phyloP scores from a whole-genome alignment of 1,139 yeast genomes.

The Suhomyces ambrosiae region DNA sequence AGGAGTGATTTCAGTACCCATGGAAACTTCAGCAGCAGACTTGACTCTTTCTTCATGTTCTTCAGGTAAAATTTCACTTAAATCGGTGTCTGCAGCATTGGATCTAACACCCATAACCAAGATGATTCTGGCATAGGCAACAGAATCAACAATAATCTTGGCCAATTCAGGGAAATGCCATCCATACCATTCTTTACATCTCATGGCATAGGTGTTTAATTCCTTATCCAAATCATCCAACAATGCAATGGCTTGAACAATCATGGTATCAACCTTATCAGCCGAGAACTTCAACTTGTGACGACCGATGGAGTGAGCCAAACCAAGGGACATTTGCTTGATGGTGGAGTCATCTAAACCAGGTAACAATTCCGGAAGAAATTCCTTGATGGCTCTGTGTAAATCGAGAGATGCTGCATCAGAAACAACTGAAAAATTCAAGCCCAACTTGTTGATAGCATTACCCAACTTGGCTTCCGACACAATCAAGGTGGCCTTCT shows the following conservation, averaged over 20 bases:
- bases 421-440: slow-evolving; percentile 84
- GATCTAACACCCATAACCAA: slow-evolving; percentile 94
- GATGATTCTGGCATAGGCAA: slow-evolving; percentile 90
- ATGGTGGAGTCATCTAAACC: slow-evolving; percentile 85
- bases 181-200: slow-evolving; percentile 99
- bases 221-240: slow-evolving; percentile 97
- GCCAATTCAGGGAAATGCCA: slow-evolving; percentile 99
- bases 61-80: slow-evolving; percentile 90
- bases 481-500: slow-evolving; percentile 87
- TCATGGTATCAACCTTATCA: slow-evolving; percentile 97
- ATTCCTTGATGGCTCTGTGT: slow-evolving; percentile 92
- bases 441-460: slow-evolving; percentile 90
- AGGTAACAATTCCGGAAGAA: slow-evolving; percentile 90
- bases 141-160: slow-evolving; percentile 93
- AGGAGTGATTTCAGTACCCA: slow-evolving; percentile 97
- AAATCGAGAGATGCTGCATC: slow-evolving; percentile 95
- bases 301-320: slow-evolving; percentile 97
- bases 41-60: slow-evolving; percentile 81
- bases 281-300: slow-evolving; percentile 96
- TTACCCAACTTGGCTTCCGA: slow-evolving; percentile 96
- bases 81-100: slow-evolving; percentile 85
- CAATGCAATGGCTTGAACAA: slow-evolving; percentile 96
- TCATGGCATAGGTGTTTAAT: slow-evolving; percentile 96
- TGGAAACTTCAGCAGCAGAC: slow-evolving; percentile 95
- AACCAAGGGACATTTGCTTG: slow-evolving; percentile 93